Percentiles rank a stretch among this genome's conserved stretches.
Evolutionary conservation across 345 rosid species (phyloP).

Genomic region (Camelina neglecta): DNA sequence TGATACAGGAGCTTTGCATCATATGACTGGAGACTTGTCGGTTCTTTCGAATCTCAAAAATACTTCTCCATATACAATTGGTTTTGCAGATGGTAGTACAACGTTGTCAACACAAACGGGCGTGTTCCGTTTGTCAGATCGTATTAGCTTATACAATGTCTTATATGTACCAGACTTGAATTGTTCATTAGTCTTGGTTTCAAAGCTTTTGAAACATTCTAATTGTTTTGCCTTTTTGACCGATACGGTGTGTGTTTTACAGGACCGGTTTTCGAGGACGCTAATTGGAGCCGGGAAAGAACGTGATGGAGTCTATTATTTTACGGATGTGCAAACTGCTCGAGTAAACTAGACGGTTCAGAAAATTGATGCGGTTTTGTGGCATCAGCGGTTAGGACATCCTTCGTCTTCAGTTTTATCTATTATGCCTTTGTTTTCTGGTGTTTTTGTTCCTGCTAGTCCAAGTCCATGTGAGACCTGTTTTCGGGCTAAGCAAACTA

Average conservation of each 20-base stretch:
- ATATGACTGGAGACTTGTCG: no score
- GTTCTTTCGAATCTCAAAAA: no score
- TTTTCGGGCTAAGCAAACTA: background rate
- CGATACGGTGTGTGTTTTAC: background rate
- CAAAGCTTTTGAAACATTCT: background rate
- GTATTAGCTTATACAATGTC: no score
- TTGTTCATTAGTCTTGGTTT: background rate
- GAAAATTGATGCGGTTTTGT: background rate
- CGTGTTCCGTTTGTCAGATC: no score
- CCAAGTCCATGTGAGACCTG: background rate
- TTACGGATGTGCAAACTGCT: accelerated
- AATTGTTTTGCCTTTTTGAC: background rate
- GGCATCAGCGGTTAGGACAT: background rate
- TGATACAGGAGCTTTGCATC: no score
- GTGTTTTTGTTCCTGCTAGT: background rate
- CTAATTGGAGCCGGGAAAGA: background rate
- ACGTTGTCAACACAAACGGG: background rate
- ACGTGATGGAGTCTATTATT: background rate
- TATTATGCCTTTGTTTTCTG: background rate
- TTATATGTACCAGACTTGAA: background rate
- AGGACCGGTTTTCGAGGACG: background rate
- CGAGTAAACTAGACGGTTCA: accelerated
- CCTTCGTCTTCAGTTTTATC: background rate
- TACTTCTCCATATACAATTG: background rate
- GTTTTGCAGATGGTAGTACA: background rate